phyloP scores from a whole-genome alignment of 2,329 filamentous ascomycete genomes.

The Botrytis fragariae region DNA sequence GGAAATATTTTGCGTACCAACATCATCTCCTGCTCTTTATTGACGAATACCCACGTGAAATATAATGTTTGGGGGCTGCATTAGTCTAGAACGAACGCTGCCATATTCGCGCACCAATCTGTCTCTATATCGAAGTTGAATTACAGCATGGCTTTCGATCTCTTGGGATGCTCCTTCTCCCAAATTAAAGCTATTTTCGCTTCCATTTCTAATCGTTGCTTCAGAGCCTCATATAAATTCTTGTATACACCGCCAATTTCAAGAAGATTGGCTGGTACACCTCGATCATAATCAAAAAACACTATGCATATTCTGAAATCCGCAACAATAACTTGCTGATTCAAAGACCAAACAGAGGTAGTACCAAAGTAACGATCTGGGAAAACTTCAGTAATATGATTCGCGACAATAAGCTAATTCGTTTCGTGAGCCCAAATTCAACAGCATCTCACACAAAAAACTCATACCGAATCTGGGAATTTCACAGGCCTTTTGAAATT shows the following conservation, averaged over 20 bases:
- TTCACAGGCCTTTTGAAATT: conserved; percentile 8
- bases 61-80: not conserved
- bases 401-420: conserved; percentile 8
- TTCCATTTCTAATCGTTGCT: not conserved
- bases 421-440: not conserved
- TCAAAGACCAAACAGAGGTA: conserved; percentile 4
- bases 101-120: not conserved
- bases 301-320: not conserved
- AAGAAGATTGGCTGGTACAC: conserved; percentile 8
- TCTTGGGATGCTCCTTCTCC: conserved; percentile 10
- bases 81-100: not conserved
- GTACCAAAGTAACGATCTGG: conserved; percentile 12
- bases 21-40: too few species aligned
- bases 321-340: conserved; percentile 11
- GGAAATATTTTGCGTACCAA: not conserved
- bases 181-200: not conserved
- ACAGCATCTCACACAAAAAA: not conserved
- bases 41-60: not conserved
- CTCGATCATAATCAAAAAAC: conserved; percentile 2
- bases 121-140: not conserved
- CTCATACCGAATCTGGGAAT: conserved; percentile 10
- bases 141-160: not conserved
- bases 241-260: not conserved
- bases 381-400: conserved; percentile 5
- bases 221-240: conserved; percentile 13